These are phyloP conservation scores for Dendrobium officinale DNA, from an alignment of 106 monocot species.

Conservation along the genomic window DNA sequence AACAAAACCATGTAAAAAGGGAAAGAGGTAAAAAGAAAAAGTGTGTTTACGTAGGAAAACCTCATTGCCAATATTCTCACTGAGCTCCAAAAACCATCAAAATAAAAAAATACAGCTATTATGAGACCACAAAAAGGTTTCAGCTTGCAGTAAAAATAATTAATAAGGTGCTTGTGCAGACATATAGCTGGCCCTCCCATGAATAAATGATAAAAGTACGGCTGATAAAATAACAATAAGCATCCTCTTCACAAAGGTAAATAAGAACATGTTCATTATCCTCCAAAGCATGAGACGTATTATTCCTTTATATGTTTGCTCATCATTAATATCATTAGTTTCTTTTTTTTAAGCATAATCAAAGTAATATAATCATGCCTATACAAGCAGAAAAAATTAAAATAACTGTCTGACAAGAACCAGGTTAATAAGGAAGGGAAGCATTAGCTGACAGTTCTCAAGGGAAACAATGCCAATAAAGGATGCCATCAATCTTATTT, in stretches of 20 bases:
- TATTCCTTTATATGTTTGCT: background rate
- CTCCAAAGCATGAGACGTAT: background rate
- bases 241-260: background rate
- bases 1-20: too few relatives aligned
- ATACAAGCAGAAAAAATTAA: background rate
- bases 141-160: background rate
- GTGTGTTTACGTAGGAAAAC: too few relatives aligned
- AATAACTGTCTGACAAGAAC: background rate
- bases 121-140: background rate
- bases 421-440: conserved; percentile 1
- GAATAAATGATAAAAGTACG: background rate
- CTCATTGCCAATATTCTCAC: too few relatives aligned
- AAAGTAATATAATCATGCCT: background rate
- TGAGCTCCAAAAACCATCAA: too few relatives aligned
- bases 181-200: background rate
- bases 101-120: too few relatives aligned
- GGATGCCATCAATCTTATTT: background rate
- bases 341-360: background rate
- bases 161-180: background rate
- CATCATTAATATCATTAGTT: background rate
- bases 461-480: background rate
- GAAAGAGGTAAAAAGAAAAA: too few relatives aligned
- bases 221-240: background rate
- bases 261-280: background rate
- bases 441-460: background rate